These are phyloP conservation scores for Lecanicillium sp. DNA, from an alignment of 2,329 filamentous ascomycete genomes.

Conservation along the genomic window DNA sequence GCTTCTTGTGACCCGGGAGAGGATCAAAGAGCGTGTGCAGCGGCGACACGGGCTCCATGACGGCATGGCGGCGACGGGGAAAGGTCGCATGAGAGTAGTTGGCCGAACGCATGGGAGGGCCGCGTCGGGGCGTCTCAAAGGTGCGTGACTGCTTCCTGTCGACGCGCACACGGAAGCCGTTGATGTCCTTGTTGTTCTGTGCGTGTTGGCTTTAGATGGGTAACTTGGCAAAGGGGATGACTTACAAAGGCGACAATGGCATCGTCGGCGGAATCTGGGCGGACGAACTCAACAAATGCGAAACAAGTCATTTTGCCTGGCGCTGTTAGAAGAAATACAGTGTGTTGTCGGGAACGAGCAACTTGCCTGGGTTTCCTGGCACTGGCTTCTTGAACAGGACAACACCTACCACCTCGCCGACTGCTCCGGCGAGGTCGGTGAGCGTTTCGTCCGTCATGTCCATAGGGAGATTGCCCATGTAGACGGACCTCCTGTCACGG, in stretches of 20 bases:
- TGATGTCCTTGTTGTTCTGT: slow-evolving; percentile 29
- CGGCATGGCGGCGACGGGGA: slow-evolving; percentile 8
- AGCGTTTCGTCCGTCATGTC: slow-evolving; percentile 32
- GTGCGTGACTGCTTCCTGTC: slow-evolving; percentile 30
- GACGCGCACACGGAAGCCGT: slow-evolving; percentile 29
- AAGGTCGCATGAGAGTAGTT: slow-evolving; percentile 11
- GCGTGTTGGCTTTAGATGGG: neutral
- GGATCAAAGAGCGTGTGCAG: slow-evolving; percentile 12
- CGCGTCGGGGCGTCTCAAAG: slow-evolving; percentile 18
- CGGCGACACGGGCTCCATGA: slow-evolving; percentile 7
- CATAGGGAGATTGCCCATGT: slow-evolving; percentile 39
- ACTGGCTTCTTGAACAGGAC: slow-evolving; percentile 22
- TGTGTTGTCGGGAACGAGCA: neutral
- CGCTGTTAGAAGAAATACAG: slow-evolving; percentile 14
- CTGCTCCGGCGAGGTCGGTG: slow-evolving; percentile 28
- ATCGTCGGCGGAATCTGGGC: slow-evolving; percentile 30
- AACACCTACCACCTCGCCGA: slow-evolving; percentile 31
- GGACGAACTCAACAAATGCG: slow-evolving; percentile 35
- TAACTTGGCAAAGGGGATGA: neutral
- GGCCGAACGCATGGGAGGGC: slow-evolving; percentile 1
- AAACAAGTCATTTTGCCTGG: slow-evolving; percentile 22
- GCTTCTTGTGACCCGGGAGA: neutral
- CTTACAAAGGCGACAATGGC: slow-evolving; percentile 33
- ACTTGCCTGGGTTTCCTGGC: slow-evolving; percentile 16
- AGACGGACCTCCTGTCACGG: slow-evolving; percentile 41